Evolutionary conservation across 148 eudicot species (phyloP), one percentile per base, ranked within the genome.

Genomic region (Persicaria maculosa): DNA sequence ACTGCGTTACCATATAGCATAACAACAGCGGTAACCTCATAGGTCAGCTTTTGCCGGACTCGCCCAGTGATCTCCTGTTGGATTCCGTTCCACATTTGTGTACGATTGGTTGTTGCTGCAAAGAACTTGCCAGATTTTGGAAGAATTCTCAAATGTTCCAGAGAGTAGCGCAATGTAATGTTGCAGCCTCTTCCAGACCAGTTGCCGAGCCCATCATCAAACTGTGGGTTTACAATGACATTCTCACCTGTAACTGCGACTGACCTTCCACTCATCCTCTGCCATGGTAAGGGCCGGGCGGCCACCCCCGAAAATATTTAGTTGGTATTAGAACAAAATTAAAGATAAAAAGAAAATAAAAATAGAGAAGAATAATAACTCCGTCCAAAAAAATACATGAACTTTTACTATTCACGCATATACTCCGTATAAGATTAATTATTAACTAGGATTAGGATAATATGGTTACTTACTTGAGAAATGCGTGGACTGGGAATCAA

Each of bases 151-250:
- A 93, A 92, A 59, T 85, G 89, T 17, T 80, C 92, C 88, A 90
- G 85, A 4, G 96, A 90, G 73, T 95, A 91, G 10, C 85, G 90
- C 64, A 90, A 65, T 20, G 80, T 79, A 67, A 92, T 69, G 65
- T 83, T 83, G 81, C 99, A 95, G 53, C 97, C 93, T 77, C 97
- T 86, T 83, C 97, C 96, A 5, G 97, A 83, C 99, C 99, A 95
- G 81, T 88, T 95, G 47, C 82, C 87, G 6, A 92, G 83, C 19
- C 99, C 96, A 75, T 95, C 91, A 20, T 88, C 96, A 76, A 95
- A 95, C n/a, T 19, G 67, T 1, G 99, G 91, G 78, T 95, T 95
- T 75, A 87, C 20, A 73, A 95, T 85, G 68, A 95, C 82, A 74
- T 88, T 81, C 40, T 88, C 96, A 47, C 85, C 85, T 19, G 59